Percentiles rank a stretch among this genome's conserved stretches.
Conservation (phyloP, 2,329 filamentous ascomycete genomes). For the Aspergillus floridensis region DNA sequence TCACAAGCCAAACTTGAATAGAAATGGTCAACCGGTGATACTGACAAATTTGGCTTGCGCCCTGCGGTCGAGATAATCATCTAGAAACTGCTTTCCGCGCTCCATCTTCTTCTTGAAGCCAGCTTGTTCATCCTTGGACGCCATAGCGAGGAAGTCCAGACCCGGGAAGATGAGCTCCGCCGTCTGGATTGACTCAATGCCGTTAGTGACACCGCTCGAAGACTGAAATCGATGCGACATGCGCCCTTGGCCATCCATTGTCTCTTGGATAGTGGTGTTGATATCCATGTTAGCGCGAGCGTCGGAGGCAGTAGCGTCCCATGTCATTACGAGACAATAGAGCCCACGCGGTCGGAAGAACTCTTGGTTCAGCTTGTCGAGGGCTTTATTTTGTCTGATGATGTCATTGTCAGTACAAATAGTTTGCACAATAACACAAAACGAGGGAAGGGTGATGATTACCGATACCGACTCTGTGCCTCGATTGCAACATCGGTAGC, state of each 20-base stretch:
- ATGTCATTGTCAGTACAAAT: neutral
- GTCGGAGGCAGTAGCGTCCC: neutral
- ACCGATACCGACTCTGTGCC: constrained; percentile 4
- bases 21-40: neutral
- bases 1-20: neutral
- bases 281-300: neutral
- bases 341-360: constrained; percentile 10
- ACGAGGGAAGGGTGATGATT: neutral
- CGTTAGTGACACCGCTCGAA: constrained; percentile 1
- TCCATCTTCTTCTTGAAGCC: neutral
- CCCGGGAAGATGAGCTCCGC: constrained; percentile 6
- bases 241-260: neutral
- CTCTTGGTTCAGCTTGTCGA: constrained; percentile 9
- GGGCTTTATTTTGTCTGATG: constrained; percentile 4
- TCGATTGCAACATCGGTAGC: constrained; percentile 8
- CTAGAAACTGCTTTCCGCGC: constrained; percentile 5
- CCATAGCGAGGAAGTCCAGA: constrained; percentile 1
- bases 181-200: neutral
- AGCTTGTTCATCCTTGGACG: constrained; percentile 1
- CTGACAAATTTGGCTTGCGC: constrained; percentile 8
- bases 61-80: constrained; percentile 7
- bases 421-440: too few species aligned
- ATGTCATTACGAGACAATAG: constrained; percentile 9
- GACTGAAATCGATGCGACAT: constrained; percentile 2
- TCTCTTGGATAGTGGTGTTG: constrained; percentile 1